These are phyloP conservation scores for Quercus agrifolia DNA, from an alignment of 306 rosid species.

Conservation along the genomic window DNA sequence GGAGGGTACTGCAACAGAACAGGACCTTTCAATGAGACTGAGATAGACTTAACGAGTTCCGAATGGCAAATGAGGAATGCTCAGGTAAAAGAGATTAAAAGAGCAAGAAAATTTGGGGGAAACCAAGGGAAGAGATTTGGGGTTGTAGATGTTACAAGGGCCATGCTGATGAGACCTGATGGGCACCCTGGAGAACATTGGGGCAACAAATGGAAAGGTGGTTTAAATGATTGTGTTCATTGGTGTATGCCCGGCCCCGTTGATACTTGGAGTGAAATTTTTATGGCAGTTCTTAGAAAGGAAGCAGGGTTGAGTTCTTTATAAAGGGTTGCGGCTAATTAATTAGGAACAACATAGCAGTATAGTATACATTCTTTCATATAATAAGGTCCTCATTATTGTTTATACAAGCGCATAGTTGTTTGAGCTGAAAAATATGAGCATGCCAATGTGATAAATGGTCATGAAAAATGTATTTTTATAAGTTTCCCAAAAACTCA, in stretches of 20 bases:
- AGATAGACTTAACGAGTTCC: conserved; percentile 24
- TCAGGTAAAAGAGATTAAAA: conserved; percentile 61
- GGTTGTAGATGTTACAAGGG: conserved; percentile 61
- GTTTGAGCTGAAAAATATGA: neutral
- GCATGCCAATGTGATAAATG: neutral
- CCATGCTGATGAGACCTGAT: conserved; percentile 83
- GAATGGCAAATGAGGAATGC: conserved; percentile 61
- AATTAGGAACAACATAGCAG: neutral
- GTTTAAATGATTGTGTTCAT: conserved; percentile 88
- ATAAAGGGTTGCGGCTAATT: neutral
- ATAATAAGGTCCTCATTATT: conserved; percentile 3
- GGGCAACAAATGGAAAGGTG: conserved; percentile 85
- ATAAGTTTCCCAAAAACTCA: too few relatives aligned
- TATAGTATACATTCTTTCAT: neutral
- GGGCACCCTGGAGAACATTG: conserved; percentile 80
- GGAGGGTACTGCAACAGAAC: conserved; percentile 86
- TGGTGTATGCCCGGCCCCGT: conserved; percentile 97
- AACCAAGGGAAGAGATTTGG: conserved; percentile 32
- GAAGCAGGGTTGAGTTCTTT: conserved; percentile 27
- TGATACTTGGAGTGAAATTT: conserved; percentile 73
- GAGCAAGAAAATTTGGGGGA: conserved; percentile 26
- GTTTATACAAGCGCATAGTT: neutral
- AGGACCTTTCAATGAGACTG: conserved; percentile 34
- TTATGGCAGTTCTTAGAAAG: conserved; percentile 44
- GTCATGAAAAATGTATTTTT: neutral